Evolutionary conservation across 139 green algal species (phyloP).

Genomic region (Chlorella sorokiniana): DNA sequence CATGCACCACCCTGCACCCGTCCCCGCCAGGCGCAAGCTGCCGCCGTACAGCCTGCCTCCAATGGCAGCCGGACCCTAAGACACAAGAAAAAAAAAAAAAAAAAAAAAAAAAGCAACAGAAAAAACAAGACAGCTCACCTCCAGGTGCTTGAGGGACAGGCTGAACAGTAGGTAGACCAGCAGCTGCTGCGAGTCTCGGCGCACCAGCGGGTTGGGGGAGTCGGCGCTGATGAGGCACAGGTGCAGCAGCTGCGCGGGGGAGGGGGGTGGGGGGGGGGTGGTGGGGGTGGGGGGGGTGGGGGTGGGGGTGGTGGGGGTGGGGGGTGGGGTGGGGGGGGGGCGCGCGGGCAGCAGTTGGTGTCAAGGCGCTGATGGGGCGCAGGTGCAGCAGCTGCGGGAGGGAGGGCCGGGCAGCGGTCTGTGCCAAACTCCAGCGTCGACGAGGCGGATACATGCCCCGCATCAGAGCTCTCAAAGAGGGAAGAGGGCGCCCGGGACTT

Average conservation of each 20-base stretch:
- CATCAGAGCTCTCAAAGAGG: too few relatives aligned
- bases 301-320: constrained; percentile 24
- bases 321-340: neutral
- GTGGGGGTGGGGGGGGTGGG: neutral
- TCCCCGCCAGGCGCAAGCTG: too few relatives aligned
- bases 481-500: too few relatives aligned
- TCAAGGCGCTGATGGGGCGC: neutral
- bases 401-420: too few relatives aligned
- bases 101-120: too few relatives aligned
- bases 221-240: constrained; percentile 25
- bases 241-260: constrained; percentile 28
- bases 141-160: constrained; percentile 61
- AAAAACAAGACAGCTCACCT: constrained; percentile 5
- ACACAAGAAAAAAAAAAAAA: too few relatives aligned
- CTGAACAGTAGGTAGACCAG: constrained; percentile 82
- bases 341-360: too few relatives aligned
- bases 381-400: constrained; percentile 38
- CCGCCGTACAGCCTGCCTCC: too few relatives aligned
- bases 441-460: too few relatives aligned
- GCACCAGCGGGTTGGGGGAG: constrained; percentile 21
- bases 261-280: constrained; percentile 38
- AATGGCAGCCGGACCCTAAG: too few relatives aligned
- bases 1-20: too few relatives aligned
- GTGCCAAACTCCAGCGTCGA: too few relatives aligned
- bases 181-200: constrained; percentile 58